phyloP scores from a whole-genome alignment of 2,329 filamentous ascomycete genomes.

The Arachnomyces sp. region DNA sequence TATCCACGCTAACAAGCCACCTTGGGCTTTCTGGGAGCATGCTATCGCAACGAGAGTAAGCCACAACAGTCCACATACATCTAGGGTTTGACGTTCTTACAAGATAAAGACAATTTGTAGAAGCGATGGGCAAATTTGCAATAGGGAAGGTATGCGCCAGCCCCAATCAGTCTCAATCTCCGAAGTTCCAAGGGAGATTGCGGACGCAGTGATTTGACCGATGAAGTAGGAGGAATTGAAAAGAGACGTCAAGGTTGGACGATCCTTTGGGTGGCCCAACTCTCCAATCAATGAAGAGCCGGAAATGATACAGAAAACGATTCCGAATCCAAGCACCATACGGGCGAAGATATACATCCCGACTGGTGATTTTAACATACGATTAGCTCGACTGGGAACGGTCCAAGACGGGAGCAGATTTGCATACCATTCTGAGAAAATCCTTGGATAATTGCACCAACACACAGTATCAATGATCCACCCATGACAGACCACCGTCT shows the following conservation, averaged over 20 bases:
- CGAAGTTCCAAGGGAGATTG: constrained; percentile 29
- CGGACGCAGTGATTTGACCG: constrained; percentile 40
- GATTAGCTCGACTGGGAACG: too few relatives aligned
- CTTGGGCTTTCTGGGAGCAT: constrained; percentile 15
- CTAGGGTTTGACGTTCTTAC: neutral
- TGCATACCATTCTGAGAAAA: constrained; percentile 40
- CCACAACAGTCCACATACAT: neutral
- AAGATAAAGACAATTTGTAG: constrained; percentile 22
- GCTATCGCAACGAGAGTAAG: neutral
- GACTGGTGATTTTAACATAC: constrained; percentile 22
- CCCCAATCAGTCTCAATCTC: constrained; percentile 29
- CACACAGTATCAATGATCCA: constrained; percentile 46
- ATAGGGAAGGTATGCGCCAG: constrained; percentile 34
- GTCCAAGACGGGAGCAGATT: constrained; percentile 12
- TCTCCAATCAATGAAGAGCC: constrained; percentile 53
- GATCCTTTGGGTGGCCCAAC: constrained; percentile 53
- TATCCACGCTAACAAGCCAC: constrained; percentile 19
- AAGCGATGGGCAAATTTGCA: constrained; percentile 30
- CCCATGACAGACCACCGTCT: constrained; percentile 50
- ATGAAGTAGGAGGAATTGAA: constrained; percentile 55
- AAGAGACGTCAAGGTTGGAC: constrained; percentile 50
- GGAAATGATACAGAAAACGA: constrained; percentile 52
- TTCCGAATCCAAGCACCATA: constrained; percentile 54
- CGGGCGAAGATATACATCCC: constrained; percentile 55
- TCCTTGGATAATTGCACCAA: constrained; percentile 51